Evolutionary conservation across 495 filamentous ascomycete species (phyloP), one percentile per base, ranked within the genome.

Genomic region (Halenospora varia): DNA sequence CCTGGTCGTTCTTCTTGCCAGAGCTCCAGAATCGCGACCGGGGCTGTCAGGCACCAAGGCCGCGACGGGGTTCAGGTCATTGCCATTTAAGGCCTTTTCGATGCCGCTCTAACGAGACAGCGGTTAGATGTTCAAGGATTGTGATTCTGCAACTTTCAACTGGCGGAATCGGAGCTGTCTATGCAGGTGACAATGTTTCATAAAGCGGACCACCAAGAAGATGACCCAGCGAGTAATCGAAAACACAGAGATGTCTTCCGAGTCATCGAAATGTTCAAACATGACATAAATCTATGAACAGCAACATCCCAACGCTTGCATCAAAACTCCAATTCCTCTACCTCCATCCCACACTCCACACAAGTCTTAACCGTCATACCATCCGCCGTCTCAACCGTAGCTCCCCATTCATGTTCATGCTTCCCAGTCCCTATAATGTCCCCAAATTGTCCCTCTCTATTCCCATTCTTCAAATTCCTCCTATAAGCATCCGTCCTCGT

Each of bases 351-450:
- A 73, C 95, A 99, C 26, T 85, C 87, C 52, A 87, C 78, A 70
- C 94, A 97, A 2, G 82, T 90, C 78, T 92, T 95, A 47, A 88
- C 85, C 18, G 79, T 87, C 66, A 88, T 81, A 0, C 92, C 95
- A 47, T 92, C 88, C 39, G 81, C 84, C 66, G 92, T 88, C 70
- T 90, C 83, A 17, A 97, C 79, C 6, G 82, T 71, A 18, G 85
- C 73, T 0, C 94, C 94, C 94, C 94, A 98, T 68, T 95, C 85
- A 77, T 98, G 95, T 49, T 88, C 86, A 79, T 98, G 94, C 67
- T 82, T 89, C 18, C 81, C 80, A 2, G 78, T 75, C 40, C 70
- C 80, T 4, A 96, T 73, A 24, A 79, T 77, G 68, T 96, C 90
- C 0, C 92, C 92, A 70, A 96, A 96, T 26, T 82, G 81, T n/a